These are phyloP conservation scores for Kalaharituber pfeilii DNA, from an alignment of 2,329 filamentous ascomycete genomes.

Conservation along the genomic window DNA sequence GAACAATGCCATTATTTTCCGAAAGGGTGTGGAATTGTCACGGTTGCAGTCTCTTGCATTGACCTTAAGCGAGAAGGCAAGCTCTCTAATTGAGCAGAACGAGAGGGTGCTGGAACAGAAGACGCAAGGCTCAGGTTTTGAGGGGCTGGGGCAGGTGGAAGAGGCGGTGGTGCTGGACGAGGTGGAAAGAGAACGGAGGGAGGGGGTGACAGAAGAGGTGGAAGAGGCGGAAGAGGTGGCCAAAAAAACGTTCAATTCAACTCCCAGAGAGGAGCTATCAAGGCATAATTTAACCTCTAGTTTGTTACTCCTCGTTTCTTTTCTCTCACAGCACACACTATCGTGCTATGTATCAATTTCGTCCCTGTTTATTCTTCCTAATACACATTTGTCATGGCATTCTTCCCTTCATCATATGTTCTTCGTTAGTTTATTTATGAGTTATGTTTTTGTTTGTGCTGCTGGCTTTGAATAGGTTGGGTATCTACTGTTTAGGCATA, in stretches of 20 bases:
- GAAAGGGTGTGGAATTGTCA: conserved; percentile 96
- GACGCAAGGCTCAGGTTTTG: conserved; percentile 77
- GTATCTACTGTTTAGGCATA: neutral
- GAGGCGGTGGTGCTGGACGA: conserved; percentile 42
- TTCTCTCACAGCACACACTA: neutral
- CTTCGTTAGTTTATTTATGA: too few relatives aligned
- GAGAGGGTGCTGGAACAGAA: conserved; percentile 93
- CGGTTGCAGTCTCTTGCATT: conserved; percentile 88
- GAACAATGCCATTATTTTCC: conserved; percentile 93
- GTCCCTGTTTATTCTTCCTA: neutral
- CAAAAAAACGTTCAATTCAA: conserved; percentile 1
- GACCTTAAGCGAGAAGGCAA: conserved; percentile 89
- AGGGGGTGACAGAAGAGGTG: conserved; percentile 15
- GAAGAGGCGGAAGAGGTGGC: conserved; percentile 14
- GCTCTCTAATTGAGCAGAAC: conserved; percentile 87
- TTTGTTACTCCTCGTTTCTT: neutral
- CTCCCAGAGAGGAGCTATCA: conserved; percentile 11
- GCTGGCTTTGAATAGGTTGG: neutral
- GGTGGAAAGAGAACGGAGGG: conserved; percentile 27
- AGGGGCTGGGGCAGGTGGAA: conserved; percentile 58
- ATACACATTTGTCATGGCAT: neutral
- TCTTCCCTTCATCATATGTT: neutral
- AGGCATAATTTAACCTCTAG: neutral
- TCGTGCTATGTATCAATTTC: neutral
- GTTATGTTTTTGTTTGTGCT: too few relatives aligned